Conservation (phyloP, 768 basidiomycete genomes). For the Serendipita indica region DNA sequence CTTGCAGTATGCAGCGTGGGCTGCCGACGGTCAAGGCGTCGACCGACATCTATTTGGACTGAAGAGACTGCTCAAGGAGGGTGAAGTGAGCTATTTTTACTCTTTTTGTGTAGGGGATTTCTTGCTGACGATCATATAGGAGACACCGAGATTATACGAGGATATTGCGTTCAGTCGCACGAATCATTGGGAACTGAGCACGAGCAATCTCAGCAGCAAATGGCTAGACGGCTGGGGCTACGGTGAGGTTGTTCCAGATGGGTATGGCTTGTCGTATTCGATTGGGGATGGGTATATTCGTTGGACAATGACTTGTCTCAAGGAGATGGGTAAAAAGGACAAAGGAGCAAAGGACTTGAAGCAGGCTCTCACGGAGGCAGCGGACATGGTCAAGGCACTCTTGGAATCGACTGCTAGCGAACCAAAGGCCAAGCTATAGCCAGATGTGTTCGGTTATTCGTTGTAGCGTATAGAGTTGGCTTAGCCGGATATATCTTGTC, state of each 20-base stretch:
- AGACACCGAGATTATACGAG: slow-evolving; percentile 43
- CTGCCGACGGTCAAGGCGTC: slow-evolving; percentile 86
- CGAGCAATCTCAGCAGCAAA: slow-evolving; percentile 66
- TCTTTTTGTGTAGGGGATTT: not conserved
- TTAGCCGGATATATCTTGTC: too few species aligned
- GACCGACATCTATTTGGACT: slow-evolving; percentile 92
- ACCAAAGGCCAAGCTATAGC: slow-evolving; percentile 6
- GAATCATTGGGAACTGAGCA: slow-evolving; percentile 86
- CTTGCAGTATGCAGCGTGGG: slow-evolving; percentile 76
- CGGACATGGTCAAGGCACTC: slow-evolving; percentile 2
- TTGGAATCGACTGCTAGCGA: not conserved
- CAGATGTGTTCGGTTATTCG: too few species aligned
- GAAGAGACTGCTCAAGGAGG: slow-evolving; percentile 61
- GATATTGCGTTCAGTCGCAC: slow-evolving; percentile 57
- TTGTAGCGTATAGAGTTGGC: too few species aligned
- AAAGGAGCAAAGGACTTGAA: slow-evolving; percentile 9
- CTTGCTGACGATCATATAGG: too few species aligned
- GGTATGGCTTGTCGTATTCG: slow-evolving; percentile 81
- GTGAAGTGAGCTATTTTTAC: slow-evolving; percentile 35
- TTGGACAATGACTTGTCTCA: slow-evolving; percentile 78
- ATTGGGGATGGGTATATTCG: slow-evolving; percentile 74
- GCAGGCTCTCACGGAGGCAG: slow-evolving; percentile 10
- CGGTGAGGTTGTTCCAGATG: slow-evolving; percentile 79
- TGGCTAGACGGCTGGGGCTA: slow-evolving; percentile 96
- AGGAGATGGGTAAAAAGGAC: slow-evolving; percentile 18